phyloP scores from a whole-genome alignment of 164 flowering plant species.

The Dillenia turbinata region DNA sequence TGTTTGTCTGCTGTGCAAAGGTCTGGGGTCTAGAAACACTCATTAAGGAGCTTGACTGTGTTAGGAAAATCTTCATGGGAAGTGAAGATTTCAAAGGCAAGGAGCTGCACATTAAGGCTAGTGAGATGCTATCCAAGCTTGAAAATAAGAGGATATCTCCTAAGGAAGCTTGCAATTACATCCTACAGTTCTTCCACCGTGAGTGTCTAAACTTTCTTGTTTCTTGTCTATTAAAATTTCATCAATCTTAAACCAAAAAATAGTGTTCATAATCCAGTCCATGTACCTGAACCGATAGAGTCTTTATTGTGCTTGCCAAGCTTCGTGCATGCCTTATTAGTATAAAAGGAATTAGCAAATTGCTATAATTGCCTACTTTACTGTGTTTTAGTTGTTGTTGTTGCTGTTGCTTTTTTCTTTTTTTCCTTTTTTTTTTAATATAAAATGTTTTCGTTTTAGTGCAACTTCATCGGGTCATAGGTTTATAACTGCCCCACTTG shows the following conservation, averaged over 20 bases:
- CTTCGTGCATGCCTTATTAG: no score
- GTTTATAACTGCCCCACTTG: no score
- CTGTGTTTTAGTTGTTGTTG: no score
- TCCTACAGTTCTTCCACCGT: constrained; percentile 72
- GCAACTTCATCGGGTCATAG: no score
- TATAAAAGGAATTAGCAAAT: no score
- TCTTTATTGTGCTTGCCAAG: no score
- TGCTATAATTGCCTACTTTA: no score
- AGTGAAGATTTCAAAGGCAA: constrained; percentile 75
- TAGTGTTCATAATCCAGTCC: no score
- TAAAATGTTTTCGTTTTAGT: no score
- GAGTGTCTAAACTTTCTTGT: constrained; percentile 27
- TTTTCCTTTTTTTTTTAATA: no score
- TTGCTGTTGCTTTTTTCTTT: no score
- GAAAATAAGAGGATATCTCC: constrained; percentile 50
- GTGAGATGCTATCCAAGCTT: constrained; percentile 55
- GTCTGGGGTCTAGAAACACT: constrained; percentile 75
- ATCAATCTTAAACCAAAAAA: background rate
- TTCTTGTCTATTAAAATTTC: constrained; percentile 1
- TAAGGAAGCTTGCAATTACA: constrained; percentile 55
- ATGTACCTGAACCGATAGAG: no score
- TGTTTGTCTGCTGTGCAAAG: constrained; percentile 63
- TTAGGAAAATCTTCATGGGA: constrained; percentile 67
- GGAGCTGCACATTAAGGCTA: constrained; percentile 57
- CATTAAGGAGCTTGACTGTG: constrained; percentile 80